Evolutionary conservation across 2,329 filamentous ascomycete species (phyloP), one percentile per base, ranked within the genome.

Genomic region (Pyricularia sp.): DNA sequence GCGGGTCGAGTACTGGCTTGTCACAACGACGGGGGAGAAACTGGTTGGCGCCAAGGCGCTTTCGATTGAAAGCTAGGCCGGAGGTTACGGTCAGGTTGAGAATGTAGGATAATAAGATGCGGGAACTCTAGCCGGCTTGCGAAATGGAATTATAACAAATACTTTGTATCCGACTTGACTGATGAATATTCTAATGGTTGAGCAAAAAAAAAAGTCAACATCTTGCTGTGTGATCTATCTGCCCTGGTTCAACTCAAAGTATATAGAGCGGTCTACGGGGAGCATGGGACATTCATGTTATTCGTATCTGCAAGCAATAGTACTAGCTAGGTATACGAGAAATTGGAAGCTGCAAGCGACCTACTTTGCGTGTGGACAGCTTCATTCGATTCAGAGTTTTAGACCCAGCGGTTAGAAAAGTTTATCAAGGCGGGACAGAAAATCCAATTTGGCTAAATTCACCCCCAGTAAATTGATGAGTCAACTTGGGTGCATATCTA

Each of bases 31-130:
- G 71, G 76, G 77, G 61, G 79, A 76, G 19, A 78, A 82, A 63
- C 71, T 96, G 66, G 85, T 96, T 8, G 93, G 93, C 16, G 81
- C 88, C 65, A 93, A 91, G 81, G 90, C 88, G 12, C 78, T 91
- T 76, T 85, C 88, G 30, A 81, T 96, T 68, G 92, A 96, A 81
- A 86, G 82, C 71, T 89, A 66, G 31, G n/a, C 28, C 13, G 13
- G 8, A 3, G 40, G 16, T 28, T 19, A 30, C 7, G 35, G 7
- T 9, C 33, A 19, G 19, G 24, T 6, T 19, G 6, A 49, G 28
- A 16, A 16, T 28, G 26, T n/a, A 22, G 33, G 28, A 62, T 31
- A 31, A 31, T 40, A 62, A 3, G 13, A 30, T 5, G 12, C 3
- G 6, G 22, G 61, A 24, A n/a, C 13, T 30, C 22, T 24, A 59